Evolutionary conservation across 2,329 filamentous ascomycete genomes (phyloP).

Genomic region (Talaromyces atroroseus): DNA sequence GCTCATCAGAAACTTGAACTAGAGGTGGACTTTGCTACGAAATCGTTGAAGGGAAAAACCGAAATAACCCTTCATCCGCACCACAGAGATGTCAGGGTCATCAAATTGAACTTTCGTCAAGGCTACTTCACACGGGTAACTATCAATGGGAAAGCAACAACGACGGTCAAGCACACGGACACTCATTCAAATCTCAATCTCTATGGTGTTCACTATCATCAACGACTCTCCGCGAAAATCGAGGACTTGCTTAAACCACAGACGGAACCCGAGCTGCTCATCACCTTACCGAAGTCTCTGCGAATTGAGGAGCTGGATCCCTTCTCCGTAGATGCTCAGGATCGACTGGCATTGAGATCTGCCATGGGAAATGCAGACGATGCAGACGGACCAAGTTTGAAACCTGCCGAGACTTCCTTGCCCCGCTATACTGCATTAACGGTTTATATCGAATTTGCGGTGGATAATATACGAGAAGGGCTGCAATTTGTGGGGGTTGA

Average conservation of each 20-base stretch:
- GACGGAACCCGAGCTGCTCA: conserved; percentile 53
- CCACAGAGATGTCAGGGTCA: conserved; percentile 48
- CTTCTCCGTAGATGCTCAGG: conserved; percentile 45
- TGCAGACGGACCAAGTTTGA: conserved; percentile 33
- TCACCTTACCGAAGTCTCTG: conserved; percentile 56
- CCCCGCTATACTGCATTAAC: conserved; percentile 55
- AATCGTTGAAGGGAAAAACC: conserved; percentile 69
- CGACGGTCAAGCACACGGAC: conserved; percentile 34
- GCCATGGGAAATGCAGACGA: conserved; percentile 32
- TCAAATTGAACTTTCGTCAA: conserved; percentile 59
- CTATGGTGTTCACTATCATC: conserved; percentile 65
- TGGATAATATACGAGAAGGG: conserved; percentile 73
- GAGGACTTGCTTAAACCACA: conserved; percentile 50
- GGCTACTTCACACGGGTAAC: conserved; percentile 51
- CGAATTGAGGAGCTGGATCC: conserved; percentile 58
- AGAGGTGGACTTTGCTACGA: conserved; percentile 77
- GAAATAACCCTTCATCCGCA: conserved; percentile 72
- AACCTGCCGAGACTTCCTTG: conserved; percentile 33
- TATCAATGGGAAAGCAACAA: conserved; percentile 39
- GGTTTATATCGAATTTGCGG: conserved; percentile 69
- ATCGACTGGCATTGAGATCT: conserved; percentile 40
- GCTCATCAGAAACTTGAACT: conserved; percentile 83
- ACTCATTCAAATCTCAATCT: conserved; percentile 46
- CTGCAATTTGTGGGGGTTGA: conserved; percentile 87
- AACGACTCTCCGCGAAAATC: conserved; percentile 66